phyloP scores from a whole-genome alignment of 257 asterid genomes.

The Penstemon newberryi region DNA sequence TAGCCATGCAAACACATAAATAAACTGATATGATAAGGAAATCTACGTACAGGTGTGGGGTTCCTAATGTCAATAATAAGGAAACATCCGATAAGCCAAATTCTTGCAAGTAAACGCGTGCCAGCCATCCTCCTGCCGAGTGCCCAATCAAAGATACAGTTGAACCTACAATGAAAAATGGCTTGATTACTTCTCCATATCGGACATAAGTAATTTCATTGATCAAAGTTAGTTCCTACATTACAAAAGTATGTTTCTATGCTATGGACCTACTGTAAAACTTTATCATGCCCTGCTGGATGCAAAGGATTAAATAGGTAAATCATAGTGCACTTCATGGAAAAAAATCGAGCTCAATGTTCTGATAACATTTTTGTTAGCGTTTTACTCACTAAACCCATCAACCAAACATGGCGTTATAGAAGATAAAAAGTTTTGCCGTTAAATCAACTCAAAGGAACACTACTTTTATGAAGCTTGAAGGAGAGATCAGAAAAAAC shows the following conservation, averaged over 20 bases:
- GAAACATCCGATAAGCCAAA: conserved; percentile 63
- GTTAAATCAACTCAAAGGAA: not conserved
- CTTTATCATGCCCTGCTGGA: conserved; percentile 31
- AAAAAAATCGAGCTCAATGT: too few relatives aligned
- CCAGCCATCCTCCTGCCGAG: conserved; percentile 99
- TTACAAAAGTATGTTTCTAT: not conserved
- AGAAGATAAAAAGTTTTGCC: not conserved
- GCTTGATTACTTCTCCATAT: conserved; percentile 26
- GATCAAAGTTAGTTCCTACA: conserved; percentile 11
- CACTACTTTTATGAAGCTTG: not conserved
- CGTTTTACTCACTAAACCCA: too few relatives aligned
- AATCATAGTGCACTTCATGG: not conserved
- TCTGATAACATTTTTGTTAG: too few relatives aligned
- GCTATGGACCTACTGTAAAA: conserved; percentile 15
- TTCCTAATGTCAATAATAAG: conserved; percentile 80
- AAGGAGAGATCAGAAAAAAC: conserved; percentile 31
- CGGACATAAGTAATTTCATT: not conserved
- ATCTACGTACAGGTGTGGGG: conserved; percentile 79
- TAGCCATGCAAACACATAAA: not conserved
- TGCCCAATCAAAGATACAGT: conserved; percentile 78
- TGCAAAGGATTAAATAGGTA: conserved; percentile 29
- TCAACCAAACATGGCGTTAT: not conserved
- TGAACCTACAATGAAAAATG: conserved; percentile 59
- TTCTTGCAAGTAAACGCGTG: conserved; percentile 85
- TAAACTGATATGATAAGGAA: conserved; percentile 1